phyloP scores from a whole-genome alignment of 148 eudicot genomes.

The Arctostaphylos glauca region DNA sequence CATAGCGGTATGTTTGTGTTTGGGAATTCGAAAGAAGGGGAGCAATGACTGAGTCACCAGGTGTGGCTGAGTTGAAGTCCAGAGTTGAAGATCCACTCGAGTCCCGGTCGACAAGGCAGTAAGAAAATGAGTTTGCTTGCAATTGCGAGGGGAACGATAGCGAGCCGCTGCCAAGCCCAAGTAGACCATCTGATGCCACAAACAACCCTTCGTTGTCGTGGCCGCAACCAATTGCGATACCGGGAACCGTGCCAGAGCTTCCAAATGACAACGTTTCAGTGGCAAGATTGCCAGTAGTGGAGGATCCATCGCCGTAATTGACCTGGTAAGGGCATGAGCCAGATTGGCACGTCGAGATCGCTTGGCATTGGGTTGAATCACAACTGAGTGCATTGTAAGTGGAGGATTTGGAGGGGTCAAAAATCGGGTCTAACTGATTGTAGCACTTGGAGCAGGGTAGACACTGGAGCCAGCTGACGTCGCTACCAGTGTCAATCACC shows the following conservation, averaged over 20 bases:
- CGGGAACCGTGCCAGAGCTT: slow-evolving; percentile 29
- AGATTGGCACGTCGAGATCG: slow-evolving; percentile 35
- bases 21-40: slow-evolving; percentile 24
- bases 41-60: slow-evolving; percentile 30
- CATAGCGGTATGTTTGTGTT: slow-evolving; percentile 42
- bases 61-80: slow-evolving; percentile 41
- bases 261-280: slow-evolving; percentile 72
- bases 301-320: slow-evolving; percentile 85
- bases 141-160: slow-evolving; percentile 47
- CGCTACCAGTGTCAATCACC: no score
- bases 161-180: slow-evolving; percentile 64
- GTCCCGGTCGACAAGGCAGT: slow-evolving; percentile 60
- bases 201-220: slow-evolving; percentile 74
- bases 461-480: no score
- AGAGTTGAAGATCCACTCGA: slow-evolving; percentile 44
- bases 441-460: no score
- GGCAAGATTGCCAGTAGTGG: slow-evolving; percentile 60
- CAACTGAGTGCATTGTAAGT: no score
- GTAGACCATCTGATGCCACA: slow-evolving; percentile 57
- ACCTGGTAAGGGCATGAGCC: slow-evolving; percentile 57
- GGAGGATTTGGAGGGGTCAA: no score
- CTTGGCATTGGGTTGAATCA: slow-evolving; percentile 9
- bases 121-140: slow-evolving; percentile 57
- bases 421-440: no score
- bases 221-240: slow-evolving; percentile 72